Base-by-base conservation (phyloP, 805 yeast genomes). In the Starmerella roubikii region DNA sequence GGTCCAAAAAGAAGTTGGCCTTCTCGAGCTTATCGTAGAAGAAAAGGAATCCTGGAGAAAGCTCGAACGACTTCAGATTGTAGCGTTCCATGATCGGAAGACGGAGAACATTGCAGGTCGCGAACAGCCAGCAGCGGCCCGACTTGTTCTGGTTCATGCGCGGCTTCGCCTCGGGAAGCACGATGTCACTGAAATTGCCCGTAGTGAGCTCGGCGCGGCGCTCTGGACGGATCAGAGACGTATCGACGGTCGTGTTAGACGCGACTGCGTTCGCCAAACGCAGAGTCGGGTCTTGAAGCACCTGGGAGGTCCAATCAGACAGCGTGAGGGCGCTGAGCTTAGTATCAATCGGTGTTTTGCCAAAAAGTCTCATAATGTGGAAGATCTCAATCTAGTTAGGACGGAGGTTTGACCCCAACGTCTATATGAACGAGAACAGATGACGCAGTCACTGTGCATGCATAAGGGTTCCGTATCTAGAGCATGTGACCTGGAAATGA, bases 121-220 rank as follows among this genome's bases (percentile, higher is more conserved):
- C 94, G 58, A 83, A 83, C 44, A 83, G 67, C 94, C 94, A 83
- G 60, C 94, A 83, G 51, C 93, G 65, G 23, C 94, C 94, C 18
- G 83, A 72, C 10, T 72, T 57, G 51, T 71, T 70, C 63, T 83
- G 94, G 59, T 78, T 76, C 39, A 79, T 76, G 15, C 78, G 68
- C 20, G 86, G 85, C 1, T 71, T 51, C 3, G 77, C 78, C 49
- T 72, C 75, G 3, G 61, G 59, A 32, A 62, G 62, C 26, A 71
- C 64, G 38, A 56, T 58, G 41, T 58, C 49, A 53, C 62, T 64
- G 62, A 67, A 71, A 7, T 64, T 59, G 25, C 65, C 52, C 22
- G 45, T 44, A 20, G 50, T 47, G 49, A 42, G 32, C 29, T 32
- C 32, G 29, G 45, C 35, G 36, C 46, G 46, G 32, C 45, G 37